Conservation (phyloP, 371 early-diverging fungal genomes). For the Fennellomyces sp. region DNA sequence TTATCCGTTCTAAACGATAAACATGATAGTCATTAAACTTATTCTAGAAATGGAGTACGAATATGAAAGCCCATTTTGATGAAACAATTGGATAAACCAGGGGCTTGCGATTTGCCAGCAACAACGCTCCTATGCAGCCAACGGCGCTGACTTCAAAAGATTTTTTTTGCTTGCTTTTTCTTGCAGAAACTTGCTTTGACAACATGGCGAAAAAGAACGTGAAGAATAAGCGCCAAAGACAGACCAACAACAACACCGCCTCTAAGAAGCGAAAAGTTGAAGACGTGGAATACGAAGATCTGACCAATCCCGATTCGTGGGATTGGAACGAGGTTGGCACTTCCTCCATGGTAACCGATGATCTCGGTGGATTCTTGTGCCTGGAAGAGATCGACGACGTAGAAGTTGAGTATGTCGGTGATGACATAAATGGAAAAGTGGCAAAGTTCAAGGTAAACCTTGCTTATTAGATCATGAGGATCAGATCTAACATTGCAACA, state of each 20-base stretch:
- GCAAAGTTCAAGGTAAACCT: slow-evolving; percentile 70
- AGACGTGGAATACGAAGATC: slow-evolving; percentile 30
- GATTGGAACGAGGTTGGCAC: slow-evolving; percentile 64
- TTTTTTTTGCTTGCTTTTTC: no score
- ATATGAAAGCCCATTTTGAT: no score
- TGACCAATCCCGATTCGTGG: slow-evolving; percentile 55
- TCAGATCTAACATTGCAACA: slow-evolving; percentile 9
- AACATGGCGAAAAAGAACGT: background rate
- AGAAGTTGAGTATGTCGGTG: slow-evolving; percentile 74
- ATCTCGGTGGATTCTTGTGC: slow-evolving; percentile 79
- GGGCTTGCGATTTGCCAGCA: no score
- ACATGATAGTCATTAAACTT: no score
- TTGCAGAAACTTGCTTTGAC: no score
- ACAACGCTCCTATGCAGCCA: no score
- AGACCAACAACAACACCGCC: background rate
- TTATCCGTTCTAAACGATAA: no score
- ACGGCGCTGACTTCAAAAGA: no score
- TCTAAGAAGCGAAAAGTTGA: slow-evolving; percentile 16
- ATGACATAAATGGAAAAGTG: slow-evolving; percentile 62
- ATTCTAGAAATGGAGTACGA: no score
- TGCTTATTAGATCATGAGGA: background rate
- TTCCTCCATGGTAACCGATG: slow-evolving; percentile 57
- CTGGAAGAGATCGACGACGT: slow-evolving; percentile 89
- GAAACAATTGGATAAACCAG: no score
- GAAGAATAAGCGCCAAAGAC: slow-evolving; percentile 2